These are phyloP conservation scores for Dactylis glomerata DNA, from an alignment of 176 grass and related monocot genomes.

Conservation along the genomic window DNA sequence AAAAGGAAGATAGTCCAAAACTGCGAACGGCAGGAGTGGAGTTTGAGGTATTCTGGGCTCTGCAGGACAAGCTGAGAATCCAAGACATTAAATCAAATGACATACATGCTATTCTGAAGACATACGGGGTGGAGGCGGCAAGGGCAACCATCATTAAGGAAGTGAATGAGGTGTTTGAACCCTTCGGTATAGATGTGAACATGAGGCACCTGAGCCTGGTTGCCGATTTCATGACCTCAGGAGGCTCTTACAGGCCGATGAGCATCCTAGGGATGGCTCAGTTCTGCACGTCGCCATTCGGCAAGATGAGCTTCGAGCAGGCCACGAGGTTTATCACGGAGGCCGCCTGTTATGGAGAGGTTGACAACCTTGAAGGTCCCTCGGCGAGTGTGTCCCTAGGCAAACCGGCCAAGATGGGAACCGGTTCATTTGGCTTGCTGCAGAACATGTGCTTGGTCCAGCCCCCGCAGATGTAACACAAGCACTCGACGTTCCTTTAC, in stretches of 20 bases:
- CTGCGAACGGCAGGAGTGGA: constrained; percentile 70
- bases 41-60: constrained; percentile 60
- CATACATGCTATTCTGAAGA: constrained; percentile 64
- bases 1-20: neutral
- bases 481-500: neutral
- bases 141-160: constrained; percentile 64
- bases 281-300: constrained; percentile 76
- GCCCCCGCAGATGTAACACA: neutral
- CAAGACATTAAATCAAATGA: constrained; percentile 44
- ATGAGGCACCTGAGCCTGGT: constrained; percentile 69
- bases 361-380: constrained; percentile 52
- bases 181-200: constrained; percentile 68
- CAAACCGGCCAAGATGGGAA: constrained; percentile 80
- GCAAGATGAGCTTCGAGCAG: constrained; percentile 90
- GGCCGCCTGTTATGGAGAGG: constrained; percentile 72
- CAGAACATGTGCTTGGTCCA: constrained; percentile 41
- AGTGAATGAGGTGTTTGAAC: constrained; percentile 50
- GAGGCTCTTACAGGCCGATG: constrained; percentile 76
- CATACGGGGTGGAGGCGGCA: constrained; percentile 83
- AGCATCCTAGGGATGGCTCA: constrained; percentile 58
- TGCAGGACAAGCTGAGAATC: constrained; percentile 44
- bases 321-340: constrained; percentile 78
- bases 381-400: constrained; percentile 80
- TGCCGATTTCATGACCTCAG: constrained; percentile 88
- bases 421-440: constrained; percentile 65